Percentiles rank a stretch among this genome's conserved stretches.
Conservation (phyloP, 2,329 filamentous ascomycete species). For the Madurella mycetomatis region DNA sequence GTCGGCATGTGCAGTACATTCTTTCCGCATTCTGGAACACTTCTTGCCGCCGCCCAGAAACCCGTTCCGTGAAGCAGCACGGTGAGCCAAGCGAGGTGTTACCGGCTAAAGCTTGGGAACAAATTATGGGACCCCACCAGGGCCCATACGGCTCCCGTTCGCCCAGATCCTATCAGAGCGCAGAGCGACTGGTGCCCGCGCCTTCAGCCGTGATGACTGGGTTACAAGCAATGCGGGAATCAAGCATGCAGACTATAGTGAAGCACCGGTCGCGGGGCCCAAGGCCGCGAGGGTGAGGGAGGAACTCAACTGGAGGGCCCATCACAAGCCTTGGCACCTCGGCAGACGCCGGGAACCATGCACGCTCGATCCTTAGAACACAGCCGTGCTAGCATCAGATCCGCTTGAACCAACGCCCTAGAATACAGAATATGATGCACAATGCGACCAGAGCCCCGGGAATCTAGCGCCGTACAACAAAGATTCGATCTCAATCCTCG, state of each 20-base stretch:
- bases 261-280: no score
- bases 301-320: no score
- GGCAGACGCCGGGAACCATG: no score
- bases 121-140: constrained; percentile 1
- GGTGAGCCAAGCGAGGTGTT: neutral
- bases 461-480: neutral
- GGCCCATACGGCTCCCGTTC: neutral
- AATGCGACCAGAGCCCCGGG: neutral
- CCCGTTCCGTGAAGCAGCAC: neutral
- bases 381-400: no score
- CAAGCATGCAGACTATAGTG: no score
- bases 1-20: neutral
- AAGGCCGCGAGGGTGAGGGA: no score
- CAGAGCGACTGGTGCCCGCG: neutral
- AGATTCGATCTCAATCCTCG: neutral
- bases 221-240: neutral
- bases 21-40: neutral
- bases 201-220: neutral
- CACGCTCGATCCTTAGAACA: no score
- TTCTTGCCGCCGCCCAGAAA: neutral
- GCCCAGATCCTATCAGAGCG: neutral
- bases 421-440: neutral
- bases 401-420: no score
- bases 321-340: no score
- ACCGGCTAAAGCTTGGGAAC: neutral